Conservation (phyloP, 2,329 filamentous ascomycete species). For the Dactylellina cionopaga region DNA sequence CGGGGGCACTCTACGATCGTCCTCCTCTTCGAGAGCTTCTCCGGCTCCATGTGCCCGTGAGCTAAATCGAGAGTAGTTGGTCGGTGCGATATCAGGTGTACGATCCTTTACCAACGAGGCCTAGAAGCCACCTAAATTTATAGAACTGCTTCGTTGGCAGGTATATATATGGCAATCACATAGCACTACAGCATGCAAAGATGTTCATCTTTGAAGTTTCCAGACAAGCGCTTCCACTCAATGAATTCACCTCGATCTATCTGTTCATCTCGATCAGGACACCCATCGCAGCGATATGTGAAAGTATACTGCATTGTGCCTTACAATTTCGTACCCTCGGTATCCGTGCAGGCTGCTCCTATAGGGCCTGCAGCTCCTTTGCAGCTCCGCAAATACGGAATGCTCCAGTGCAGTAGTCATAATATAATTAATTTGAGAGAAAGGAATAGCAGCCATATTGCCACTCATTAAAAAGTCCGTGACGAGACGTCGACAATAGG, state of each 20-base stretch:
- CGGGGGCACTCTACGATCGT: too few relatives aligned
- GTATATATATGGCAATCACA: not conserved
- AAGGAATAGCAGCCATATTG: conserved; percentile 10
- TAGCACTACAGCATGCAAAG: conserved; percentile 19
- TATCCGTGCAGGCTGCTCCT: conserved; percentile 33
- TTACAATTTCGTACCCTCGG: conserved; percentile 35
- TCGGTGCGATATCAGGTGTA: conserved; percentile 38
- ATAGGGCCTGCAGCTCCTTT: conserved; percentile 17
- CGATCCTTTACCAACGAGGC: conserved; percentile 6
- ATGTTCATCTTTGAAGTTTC: not conserved
- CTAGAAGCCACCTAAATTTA: conserved; percentile 1
- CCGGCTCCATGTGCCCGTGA: not conserved
- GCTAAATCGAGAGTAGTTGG: conserved; percentile 23
- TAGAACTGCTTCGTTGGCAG: conserved; percentile 43
- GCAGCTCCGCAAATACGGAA: conserved; percentile 8
- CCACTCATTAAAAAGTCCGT: conserved; percentile 19
- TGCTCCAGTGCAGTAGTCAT: conserved; percentile 12
- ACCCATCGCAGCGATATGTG: conserved; percentile 34
- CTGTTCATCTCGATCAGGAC: conserved; percentile 41
- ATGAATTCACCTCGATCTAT: not conserved
- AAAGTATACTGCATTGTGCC: conserved; percentile 23
- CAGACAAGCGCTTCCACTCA: conserved; percentile 1
- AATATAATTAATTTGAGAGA: conserved; percentile 6
- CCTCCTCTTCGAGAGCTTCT: not conserved
- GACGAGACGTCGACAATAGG: conserved; percentile 40